A percentile compares a stretch with the other conserved stretches of the same genome.
These are phyloP conservation scores for Halophytophthora batemanensis DNA, from an alignment of 352 stramenopile species.

Conservation along the genomic window DNA sequence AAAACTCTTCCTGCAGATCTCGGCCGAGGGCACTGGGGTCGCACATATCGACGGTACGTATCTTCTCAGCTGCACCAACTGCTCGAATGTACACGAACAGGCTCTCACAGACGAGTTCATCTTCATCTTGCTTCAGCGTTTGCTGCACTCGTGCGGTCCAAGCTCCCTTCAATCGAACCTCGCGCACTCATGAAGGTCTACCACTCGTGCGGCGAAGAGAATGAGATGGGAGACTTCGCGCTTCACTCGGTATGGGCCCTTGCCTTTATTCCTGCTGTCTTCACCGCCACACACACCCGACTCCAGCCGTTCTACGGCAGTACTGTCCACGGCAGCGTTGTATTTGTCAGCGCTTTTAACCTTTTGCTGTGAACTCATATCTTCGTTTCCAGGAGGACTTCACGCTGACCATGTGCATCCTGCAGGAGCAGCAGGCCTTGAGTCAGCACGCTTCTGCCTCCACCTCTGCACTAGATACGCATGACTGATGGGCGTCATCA, in stretches of 20 bases:
- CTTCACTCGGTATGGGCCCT: constrained; percentile 45
- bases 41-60: constrained; percentile 52
- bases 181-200: constrained; percentile 64
- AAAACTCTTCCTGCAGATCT: constrained; percentile 56
- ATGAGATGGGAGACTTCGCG: constrained; percentile 72
- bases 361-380: background rate
- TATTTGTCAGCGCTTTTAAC: background rate
- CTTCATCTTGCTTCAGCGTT: constrained; percentile 33
- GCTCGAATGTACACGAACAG: background rate
- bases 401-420: constrained; percentile 50
- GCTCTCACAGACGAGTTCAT: background rate
- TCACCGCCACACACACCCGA: no score
- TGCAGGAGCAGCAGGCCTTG: constrained; percentile 55
- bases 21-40: constrained; percentile 58
- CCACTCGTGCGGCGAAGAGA: constrained; percentile 77
- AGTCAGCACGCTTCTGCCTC: constrained; percentile 25
- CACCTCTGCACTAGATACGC: background rate
- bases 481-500: constrained; percentile 8
- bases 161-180: constrained; percentile 46
- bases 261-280: no score
- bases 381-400: constrained; percentile 53
- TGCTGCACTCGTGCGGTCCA: constrained; percentile 48
- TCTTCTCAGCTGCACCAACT: background rate
- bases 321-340: background rate
- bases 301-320: no score